phyloP scores from a whole-genome alignment of 176 grass and related monocot genomes.

The Saccharum officinarum region DNA sequence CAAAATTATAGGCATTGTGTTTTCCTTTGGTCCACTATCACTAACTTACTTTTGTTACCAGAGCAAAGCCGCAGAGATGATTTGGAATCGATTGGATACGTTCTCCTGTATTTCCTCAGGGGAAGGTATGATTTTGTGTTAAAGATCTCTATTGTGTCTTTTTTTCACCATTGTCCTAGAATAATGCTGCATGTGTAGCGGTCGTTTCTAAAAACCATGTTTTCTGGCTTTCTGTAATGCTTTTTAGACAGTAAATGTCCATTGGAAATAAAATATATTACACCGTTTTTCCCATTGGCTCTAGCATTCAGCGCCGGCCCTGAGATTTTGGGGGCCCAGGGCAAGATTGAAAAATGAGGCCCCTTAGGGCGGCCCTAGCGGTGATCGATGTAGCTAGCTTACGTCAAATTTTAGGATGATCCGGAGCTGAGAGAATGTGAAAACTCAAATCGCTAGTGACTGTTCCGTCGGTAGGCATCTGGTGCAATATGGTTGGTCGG shows the following conservation, averaged over 20 bases:
- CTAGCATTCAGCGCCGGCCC: too few relatives aligned
- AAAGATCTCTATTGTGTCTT: background rate
- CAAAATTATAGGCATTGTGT: background rate
- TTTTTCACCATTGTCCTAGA: background rate
- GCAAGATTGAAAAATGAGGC: too few relatives aligned
- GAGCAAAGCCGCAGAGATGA: constrained; percentile 94
- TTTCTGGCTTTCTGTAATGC: background rate
- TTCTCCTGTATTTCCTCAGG: constrained; percentile 83
- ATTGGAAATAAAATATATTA: background rate
- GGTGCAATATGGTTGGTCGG: too few relatives aligned
- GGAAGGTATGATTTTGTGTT: constrained; percentile 60
- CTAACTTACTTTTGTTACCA: constrained; percentile 34
- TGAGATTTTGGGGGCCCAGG: too few relatives aligned
- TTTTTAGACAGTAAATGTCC: background rate
- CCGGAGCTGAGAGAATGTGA: too few relatives aligned
- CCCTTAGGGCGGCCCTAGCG: too few relatives aligned
- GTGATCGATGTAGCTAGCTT: too few relatives aligned
- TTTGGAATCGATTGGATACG: constrained; percentile 84
- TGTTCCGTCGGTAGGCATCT: too few relatives aligned
- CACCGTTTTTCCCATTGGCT: background rate
- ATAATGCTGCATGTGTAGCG: constrained; percentile 19
- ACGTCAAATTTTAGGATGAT: too few relatives aligned
- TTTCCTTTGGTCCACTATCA: constrained; percentile 7
- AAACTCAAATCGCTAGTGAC: too few relatives aligned
- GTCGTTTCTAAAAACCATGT: constrained; percentile 18